Evolutionary conservation across 2,329 filamentous ascomycete genomes (phyloP), one percentile per base, ranked within the genome.

Genomic region (Ophiostoma sp.): DNA sequence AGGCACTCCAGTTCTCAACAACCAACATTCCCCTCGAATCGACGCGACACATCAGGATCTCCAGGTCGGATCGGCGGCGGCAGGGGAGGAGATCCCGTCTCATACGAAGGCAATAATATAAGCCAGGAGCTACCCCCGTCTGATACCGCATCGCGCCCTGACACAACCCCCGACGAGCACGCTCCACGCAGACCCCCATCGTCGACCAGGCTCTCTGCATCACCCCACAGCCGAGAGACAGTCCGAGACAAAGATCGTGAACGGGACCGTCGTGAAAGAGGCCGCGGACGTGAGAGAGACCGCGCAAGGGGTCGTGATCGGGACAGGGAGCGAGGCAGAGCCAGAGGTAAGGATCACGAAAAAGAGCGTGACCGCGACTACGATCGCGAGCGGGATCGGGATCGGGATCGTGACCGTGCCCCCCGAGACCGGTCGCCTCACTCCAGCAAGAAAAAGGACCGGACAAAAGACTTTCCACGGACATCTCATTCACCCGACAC

Each of bases 401-500:
- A 62, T 12, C 66, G 62, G 12, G 62, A 63, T 4, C 63, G 47
- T 4, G 63, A n/a, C 12, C 45, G 62, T 3, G 52, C 27, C 27
- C 12, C 5, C 6, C 42, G n/a, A 45, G 58, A 12, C 27, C 45
- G 47, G 1, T 65, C 67, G 27, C 68, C 64, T 14, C 67, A 49
- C 36, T 36, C 64, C 11, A 65, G 38, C 41, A 69, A 45, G 72
- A 76, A 75, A 71, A 79, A 79, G 62, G 79, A 80, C 67, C 77
- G 78, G 58, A 55, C 42, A 27, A 27, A 62, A 38, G 60, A 64
- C 45, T 47, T 16, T 14, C 65, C 68, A 14, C 68, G 40, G 6
- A 41, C 18, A 2, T 73, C 76, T 67, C 77, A 78, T 70, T 78
- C 79, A 69, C 75, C 77, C 64, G 76, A 77, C 14, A 72, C 74